A percentile compares a stretch with the other conserved stretches of the same genome.
Conservation (phyloP, 1,284 basidiomycete genomes). For the Leccinum fuscescens region DNA sequence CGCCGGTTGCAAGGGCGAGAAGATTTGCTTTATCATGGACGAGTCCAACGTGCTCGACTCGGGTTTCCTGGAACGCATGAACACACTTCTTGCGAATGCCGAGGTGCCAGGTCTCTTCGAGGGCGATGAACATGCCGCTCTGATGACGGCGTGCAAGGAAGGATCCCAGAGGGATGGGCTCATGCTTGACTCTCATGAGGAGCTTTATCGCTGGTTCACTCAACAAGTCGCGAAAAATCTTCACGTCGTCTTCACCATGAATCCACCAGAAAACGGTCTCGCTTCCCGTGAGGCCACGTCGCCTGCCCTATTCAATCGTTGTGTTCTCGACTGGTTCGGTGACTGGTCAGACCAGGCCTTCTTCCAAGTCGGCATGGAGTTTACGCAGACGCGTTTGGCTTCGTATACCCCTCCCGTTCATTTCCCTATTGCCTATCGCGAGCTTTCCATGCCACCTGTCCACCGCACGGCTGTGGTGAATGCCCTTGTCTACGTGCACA, state of each 20-base stretch:
- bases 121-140: conserved; percentile 80
- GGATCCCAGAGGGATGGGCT: conserved; percentile 93
- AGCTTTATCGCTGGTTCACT: conserved; percentile 96
- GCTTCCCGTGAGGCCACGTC: conserved; percentile 96
- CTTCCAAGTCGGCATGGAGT: conserved; percentile 95
- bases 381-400: conserved; percentile 81
- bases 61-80: conserved; percentile 98
- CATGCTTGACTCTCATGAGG: conserved; percentile 97
- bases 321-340: conserved; percentile 97
- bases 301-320: conserved; percentile 96
- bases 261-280: conserved; percentile 61
- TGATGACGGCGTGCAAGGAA: conserved; percentile 82
- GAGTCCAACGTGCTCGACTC: conserved; percentile 99
- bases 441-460: conserved; percentile 75
- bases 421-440: conserved; percentile 89
- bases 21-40: conserved; percentile 99
- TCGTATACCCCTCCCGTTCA: conserved; percentile 73
- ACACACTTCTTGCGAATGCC: conserved; percentile 98
- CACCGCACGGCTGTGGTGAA: conserved; percentile 92
- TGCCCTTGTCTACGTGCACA: conserved; percentile 90
- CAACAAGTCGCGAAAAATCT: conserved; percentile 95
- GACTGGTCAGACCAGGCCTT: conserved; percentile 98
- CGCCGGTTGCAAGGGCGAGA: conserved; percentile 96
- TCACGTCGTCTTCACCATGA: conserved; percentile 99
- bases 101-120: conserved; percentile 99